Evolutionary conservation across 495 filamentous ascomycete genomes (phyloP), one percentile per base, ranked within the genome.

Genomic region (Aspergillus bertholletiae): DNA sequence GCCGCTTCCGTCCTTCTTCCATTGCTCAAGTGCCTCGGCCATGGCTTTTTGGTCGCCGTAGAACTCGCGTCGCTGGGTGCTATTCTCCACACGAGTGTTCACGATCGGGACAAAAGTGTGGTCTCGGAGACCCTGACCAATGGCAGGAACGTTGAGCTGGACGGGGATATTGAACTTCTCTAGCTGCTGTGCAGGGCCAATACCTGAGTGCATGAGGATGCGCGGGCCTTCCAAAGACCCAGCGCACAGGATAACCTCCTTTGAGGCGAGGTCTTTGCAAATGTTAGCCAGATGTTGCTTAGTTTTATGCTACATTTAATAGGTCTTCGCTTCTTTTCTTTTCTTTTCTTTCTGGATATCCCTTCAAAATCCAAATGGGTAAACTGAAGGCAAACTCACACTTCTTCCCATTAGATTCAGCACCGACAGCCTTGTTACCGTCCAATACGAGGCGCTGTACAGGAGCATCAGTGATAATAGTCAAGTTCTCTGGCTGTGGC

Each of bases 141-240:
- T 66, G 11, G 70, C 70, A 6, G 79, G 72, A 0, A 80, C 49
- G 15, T 81, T 66, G 0, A 75, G 65, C 18, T 82, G 48, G 0
- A 83, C 59, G 0, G 77, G 74, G 55, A 88, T 83, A n/a, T 66
- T 54, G 64, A 74, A 78, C 28, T 76, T 56, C n/a, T 67, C 32
- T 0, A 89, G 76, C 24, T 85, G 74, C 0, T 66, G 57, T 11
- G 63, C 61, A 0, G 84, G 81, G 0, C 85, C 85, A 51, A 88
- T 81, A 11, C 85, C 86, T 0, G 81, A 84, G 52, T 84, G 80
- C 78, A 86, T 82, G 0, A 88, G 72, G 47, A 87, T 75, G 39
- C 81, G 77, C 2, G 86, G 85, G 12, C 68, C 70, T 62, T 87
- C 77, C 21, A 85, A 68, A 1, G 83, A 67, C 8, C 86, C 85